Evolutionary conservation across 2,329 filamentous ascomycete species (phyloP).

Genomic region (Escovopsis weberi): DNA sequence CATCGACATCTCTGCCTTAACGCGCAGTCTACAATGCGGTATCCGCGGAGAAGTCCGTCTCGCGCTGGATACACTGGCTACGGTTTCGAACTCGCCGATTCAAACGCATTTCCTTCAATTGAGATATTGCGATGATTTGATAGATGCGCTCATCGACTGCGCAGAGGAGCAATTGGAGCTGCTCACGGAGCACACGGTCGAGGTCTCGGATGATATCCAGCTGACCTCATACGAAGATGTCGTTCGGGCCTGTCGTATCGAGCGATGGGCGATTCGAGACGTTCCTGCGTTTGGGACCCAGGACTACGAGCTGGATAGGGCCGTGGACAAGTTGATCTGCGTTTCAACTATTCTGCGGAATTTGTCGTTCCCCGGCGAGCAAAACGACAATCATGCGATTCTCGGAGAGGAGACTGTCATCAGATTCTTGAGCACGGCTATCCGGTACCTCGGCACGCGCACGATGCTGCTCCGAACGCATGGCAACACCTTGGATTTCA

Average conservation of each 20-base stretch:
- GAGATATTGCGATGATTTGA: conserved; percentile 68
- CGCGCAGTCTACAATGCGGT: conserved; percentile 77
- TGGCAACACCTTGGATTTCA: conserved; percentile 81
- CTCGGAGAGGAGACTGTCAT: conserved; percentile 67
- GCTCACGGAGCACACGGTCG: conserved; percentile 69
- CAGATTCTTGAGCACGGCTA: conserved; percentile 69
- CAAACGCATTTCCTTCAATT: conserved; percentile 53
- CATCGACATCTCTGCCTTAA: conserved; percentile 82
- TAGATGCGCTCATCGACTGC: conserved; percentile 79
- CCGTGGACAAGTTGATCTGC: conserved; percentile 76
- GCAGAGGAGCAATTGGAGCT: conserved; percentile 78
- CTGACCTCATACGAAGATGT: conserved; percentile 81
- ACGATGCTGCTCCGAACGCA: conserved; percentile 74
- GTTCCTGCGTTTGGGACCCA: conserved; percentile 58
- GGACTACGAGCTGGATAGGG: conserved; percentile 71
- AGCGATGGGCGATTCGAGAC: conserved; percentile 58
- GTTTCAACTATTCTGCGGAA: conserved; percentile 89
- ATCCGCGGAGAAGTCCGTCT: conserved; percentile 81
- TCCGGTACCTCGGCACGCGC: conserved; percentile 76
- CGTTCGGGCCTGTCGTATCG: conserved; percentile 59
- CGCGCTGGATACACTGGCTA: conserved; percentile 70
- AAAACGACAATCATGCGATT: conserved; percentile 50
- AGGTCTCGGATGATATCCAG: conserved; percentile 76
- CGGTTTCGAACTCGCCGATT: conserved; percentile 46
- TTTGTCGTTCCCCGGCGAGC: conserved; percentile 60